Evolutionary conservation across 257 asterid species (phyloP).

Genomic region (Avicennia marina): DNA sequence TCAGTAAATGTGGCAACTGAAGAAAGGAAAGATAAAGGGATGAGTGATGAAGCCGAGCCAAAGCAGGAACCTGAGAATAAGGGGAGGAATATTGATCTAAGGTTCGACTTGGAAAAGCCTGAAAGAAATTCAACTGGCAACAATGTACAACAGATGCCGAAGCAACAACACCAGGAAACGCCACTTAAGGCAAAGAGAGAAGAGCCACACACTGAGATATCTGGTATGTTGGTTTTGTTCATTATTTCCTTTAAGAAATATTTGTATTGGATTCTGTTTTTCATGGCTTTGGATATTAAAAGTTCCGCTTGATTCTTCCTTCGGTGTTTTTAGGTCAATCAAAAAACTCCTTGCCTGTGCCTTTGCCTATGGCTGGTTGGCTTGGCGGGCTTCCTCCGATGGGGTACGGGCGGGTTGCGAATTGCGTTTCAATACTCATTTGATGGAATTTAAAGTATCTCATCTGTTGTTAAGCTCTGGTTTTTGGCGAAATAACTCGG

Average conservation of each 20-base stretch:
- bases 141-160: no score
- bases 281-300: neutral
- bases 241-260: no score
- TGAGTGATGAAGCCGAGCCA: slow-evolving; percentile 31
- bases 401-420: slow-evolving; percentile 54
- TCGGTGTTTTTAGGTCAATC: slow-evolving; percentile 47
- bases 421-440: slow-evolving; percentile 9
- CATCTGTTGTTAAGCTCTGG: slow-evolving; percentile 17
- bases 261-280: no score
- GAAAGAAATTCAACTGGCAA: no score
- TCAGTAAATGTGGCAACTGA: slow-evolving; percentile 26
- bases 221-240: slow-evolving; percentile 62
- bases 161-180: slow-evolving; percentile 24
- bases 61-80: slow-evolving; percentile 37
- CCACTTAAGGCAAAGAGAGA: slow-evolving; percentile 41
- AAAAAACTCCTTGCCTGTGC: slow-evolving; percentile 48
- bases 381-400: slow-evolving; percentile 90
- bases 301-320: slow-evolving; percentile 1
- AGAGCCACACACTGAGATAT: slow-evolving; percentile 48
- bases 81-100: slow-evolving; percentile 48
- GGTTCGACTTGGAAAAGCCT: slow-evolving; percentile 59
- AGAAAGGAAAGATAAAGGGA: slow-evolving; percentile 33
- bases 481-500: slow-evolving; percentile 25
- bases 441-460: slow-evolving; percentile 3
- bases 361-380: slow-evolving; percentile 81